A percentile compares a stretch with the other conserved stretches of the same genome.
These are phyloP conservation scores for Setaria viridis DNA, from an alignment of 202 grass and related monocot genomes.

Conservation along the genomic window DNA sequence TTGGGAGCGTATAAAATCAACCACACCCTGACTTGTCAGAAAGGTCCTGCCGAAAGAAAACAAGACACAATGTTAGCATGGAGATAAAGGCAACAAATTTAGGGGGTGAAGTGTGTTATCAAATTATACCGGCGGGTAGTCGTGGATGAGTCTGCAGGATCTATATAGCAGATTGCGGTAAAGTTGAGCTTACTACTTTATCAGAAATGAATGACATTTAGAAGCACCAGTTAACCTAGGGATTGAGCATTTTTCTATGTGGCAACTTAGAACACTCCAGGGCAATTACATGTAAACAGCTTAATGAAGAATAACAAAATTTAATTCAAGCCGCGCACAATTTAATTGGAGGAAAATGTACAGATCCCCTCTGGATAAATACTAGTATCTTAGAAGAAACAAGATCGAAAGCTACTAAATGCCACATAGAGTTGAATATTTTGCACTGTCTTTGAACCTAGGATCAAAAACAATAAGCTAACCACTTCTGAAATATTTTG, in stretches of 20 bases:
- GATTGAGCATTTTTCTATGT: not conserved
- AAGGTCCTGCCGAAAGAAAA: not conserved
- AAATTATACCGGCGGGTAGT: not conserved
- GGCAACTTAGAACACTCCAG: not conserved
- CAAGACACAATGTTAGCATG: not conserved
- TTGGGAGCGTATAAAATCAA: not conserved
- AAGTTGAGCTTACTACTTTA: not conserved
- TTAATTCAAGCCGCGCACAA: not conserved
- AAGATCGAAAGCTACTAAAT: slow-evolving; percentile 14
- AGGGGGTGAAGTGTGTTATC: not conserved
- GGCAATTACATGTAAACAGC: not conserved
- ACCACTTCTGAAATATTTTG: not conserved
- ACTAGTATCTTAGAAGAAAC: slow-evolving; percentile 28
- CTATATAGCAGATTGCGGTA: not conserved
- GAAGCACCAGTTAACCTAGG: not conserved
- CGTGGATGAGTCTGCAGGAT: not conserved
- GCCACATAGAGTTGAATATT: not conserved
- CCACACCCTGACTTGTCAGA: slow-evolving; percentile 18
- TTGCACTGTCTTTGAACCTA: slow-evolving; percentile 2
- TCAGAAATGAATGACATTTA: slow-evolving; percentile 28
- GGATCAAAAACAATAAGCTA: slow-evolving; percentile 10
- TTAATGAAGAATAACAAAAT: not conserved
- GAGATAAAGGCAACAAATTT: not conserved
- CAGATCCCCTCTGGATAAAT: slow-evolving; percentile 17
- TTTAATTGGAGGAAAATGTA: slow-evolving; percentile 26